Percentiles rank a stretch among this genome's conserved stretches.
Evolutionary conservation across 2,329 filamentous ascomycete genomes (phyloP).

Genomic region (Juglanconis sp.): DNA sequence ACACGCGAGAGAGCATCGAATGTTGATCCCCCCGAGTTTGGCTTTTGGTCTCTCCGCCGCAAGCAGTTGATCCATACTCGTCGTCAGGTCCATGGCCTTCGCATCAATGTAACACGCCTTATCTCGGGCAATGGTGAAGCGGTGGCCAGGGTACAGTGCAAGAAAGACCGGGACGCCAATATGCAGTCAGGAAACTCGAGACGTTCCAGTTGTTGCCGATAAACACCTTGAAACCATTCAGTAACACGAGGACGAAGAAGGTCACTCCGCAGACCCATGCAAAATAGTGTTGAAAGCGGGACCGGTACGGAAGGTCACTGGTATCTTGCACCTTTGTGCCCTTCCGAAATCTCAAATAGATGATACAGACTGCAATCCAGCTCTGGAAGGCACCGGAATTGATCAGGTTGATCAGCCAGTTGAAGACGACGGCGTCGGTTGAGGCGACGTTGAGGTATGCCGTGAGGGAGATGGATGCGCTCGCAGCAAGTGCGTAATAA

Average conservation of each 20-base stretch:
- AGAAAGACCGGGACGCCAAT: constrained; percentile 63
- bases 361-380: constrained; percentile 52
- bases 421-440: constrained; percentile 57
- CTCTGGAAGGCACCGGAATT: constrained; percentile 50
- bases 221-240: constrained; percentile 66
- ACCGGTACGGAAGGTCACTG: constrained; percentile 46
- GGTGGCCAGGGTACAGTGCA: constrained; percentile 50
- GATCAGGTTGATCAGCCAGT: constrained; percentile 57
- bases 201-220: constrained; percentile 55
- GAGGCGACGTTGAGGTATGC: constrained; percentile 61
- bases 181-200: constrained; percentile 59
- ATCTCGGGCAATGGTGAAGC: constrained; percentile 19
- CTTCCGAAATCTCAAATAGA: constrained; percentile 58
- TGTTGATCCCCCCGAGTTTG: no score
- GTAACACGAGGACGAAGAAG: constrained; percentile 41
- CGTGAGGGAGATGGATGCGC: constrained; percentile 58
- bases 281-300: constrained; percentile 54
- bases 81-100: no score
- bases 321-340: constrained; percentile 39
- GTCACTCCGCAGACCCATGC: constrained; percentile 41
- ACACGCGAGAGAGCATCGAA: no score
- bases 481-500: constrained; percentile 33
- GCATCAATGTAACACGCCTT: no score
- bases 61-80: no score
- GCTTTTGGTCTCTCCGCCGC: no score